phyloP scores from a whole-genome alignment of 2,329 filamentous ascomycete species.

The Pyrenochaeta sp. region DNA sequence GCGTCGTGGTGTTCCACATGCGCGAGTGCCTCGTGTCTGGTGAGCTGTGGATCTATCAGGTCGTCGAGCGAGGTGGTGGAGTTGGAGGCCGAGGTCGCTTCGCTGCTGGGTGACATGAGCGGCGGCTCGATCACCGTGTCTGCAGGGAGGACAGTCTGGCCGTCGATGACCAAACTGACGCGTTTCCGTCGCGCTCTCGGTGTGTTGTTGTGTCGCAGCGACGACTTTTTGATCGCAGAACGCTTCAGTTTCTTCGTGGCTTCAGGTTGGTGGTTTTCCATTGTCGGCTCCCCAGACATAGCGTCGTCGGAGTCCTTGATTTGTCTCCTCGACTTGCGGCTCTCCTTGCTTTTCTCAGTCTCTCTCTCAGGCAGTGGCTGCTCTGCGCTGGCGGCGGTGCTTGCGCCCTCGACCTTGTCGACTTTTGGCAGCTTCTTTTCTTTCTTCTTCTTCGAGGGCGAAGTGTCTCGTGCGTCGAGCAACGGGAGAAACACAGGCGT shows the following conservation, averaged over 20 bases:
- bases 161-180: constrained; percentile 49
- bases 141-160: constrained; percentile 49
- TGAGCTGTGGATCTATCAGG: constrained; percentile 44
- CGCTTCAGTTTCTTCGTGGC: constrained; percentile 36
- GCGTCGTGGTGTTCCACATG: constrained; percentile 34
- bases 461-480: constrained; percentile 40
- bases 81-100: constrained; percentile 39
- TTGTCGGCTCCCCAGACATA: constrained; percentile 14
- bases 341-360: constrained; percentile 32
- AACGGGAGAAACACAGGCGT: constrained; percentile 49
- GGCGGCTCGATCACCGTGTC: constrained; percentile 40
- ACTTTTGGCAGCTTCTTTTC: constrained; percentile 28
- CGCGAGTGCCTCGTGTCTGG: constrained; percentile 14
- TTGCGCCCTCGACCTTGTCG: constrained; percentile 12
- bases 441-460: constrained; percentile 35
- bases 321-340: constrained; percentile 24
- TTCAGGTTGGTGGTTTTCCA: constrained; percentile 23
- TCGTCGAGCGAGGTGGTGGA: constrained; percentile 43
- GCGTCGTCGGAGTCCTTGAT: constrained; percentile 21
- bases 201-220: constrained; percentile 37
- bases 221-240: constrained; percentile 42
- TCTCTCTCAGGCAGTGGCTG: constrained; percentile 23
- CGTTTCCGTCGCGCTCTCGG: constrained; percentile 40
- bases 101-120: constrained; percentile 41
- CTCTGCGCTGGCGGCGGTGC: constrained; percentile 12